These are phyloP conservation scores for Filobasidium uniguttulatum DNA, from an alignment of 1,284 basidiomycete species.

Conservation along the genomic window DNA sequence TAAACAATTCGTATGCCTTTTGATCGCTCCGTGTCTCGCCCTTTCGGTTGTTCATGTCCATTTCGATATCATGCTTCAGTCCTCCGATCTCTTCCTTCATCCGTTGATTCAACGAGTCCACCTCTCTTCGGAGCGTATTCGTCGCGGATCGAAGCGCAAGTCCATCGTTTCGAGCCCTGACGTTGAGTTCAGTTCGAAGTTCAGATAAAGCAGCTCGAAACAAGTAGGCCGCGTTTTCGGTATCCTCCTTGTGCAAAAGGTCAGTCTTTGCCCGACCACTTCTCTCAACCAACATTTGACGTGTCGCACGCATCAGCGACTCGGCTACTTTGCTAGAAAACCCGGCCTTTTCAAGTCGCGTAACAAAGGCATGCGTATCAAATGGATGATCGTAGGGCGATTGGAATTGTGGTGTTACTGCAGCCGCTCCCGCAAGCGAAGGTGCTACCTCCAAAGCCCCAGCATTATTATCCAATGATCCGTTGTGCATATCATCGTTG, in stretches of 20 bases:
- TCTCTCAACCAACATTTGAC: slow-evolving; percentile 62
- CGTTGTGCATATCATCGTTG: too few relatives aligned
- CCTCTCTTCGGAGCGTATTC: slow-evolving; percentile 66
- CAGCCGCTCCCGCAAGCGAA: background rate
- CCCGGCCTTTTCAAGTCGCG: slow-evolving; percentile 27
- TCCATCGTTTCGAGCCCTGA: slow-evolving; percentile 72
- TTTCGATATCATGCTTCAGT: slow-evolving; percentile 89
- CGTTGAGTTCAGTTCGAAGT: slow-evolving; percentile 70
- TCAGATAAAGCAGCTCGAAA: slow-evolving; percentile 89
- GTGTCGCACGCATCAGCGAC: slow-evolving; percentile 73
- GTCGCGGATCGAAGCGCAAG: slow-evolving; percentile 63
- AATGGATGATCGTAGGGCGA: slow-evolving; percentile 30
- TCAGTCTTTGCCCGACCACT: slow-evolving; percentile 59
- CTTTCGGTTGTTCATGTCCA: slow-evolving; percentile 89
- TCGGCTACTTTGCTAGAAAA: slow-evolving; percentile 42
- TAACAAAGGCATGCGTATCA: slow-evolving; percentile 35
- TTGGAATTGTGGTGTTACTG: background rate
- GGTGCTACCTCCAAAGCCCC: too few relatives aligned
- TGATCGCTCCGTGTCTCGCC: slow-evolving; percentile 79
- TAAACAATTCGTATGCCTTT: slow-evolving; percentile 72
- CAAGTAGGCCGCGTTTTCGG: slow-evolving; percentile 91
- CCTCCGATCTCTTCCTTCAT: slow-evolving; percentile 86
- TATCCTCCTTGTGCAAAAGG: slow-evolving; percentile 65
- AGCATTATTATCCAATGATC: too few relatives aligned
- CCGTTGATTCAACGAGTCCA: slow-evolving; percentile 72